phyloP scores from a whole-genome alignment of 371 early-diverging fungal species.

The Chytridium lagenaria region DNA sequence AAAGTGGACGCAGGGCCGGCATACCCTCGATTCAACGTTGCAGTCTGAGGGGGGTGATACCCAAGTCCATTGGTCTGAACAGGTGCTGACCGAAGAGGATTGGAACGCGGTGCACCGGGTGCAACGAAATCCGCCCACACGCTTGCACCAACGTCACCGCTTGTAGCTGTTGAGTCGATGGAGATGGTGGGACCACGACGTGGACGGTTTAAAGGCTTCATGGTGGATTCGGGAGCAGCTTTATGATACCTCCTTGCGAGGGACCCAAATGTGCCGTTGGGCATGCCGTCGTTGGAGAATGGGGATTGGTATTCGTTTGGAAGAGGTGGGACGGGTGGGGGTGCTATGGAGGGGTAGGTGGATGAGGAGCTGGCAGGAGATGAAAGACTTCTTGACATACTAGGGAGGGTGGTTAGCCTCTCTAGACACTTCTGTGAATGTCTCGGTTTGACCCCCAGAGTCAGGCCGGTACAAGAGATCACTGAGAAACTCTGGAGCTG shows the following conservation, averaged over 20 bases:
- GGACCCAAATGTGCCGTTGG: background rate
- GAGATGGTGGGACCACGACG: background rate
- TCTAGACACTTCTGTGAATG: no score
- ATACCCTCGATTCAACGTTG: background rate
- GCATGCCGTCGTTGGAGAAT: background rate
- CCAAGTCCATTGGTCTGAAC: background rate
- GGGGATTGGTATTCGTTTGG: background rate
- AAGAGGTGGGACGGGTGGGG: background rate
- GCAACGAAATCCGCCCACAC: slow-evolving; percentile 4
- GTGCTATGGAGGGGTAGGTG: background rate
- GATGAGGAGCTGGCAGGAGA: background rate
- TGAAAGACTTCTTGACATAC: background rate
- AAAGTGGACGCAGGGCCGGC: background rate
- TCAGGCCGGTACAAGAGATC: background rate
- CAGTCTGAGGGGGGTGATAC: background rate
- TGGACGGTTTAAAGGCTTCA: background rate
- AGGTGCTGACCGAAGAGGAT: background rate
- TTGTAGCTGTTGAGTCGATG: background rate
- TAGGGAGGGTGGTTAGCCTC: no score
- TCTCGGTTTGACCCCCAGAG: background rate
- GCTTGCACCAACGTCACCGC: background rate
- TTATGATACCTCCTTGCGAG: background rate
- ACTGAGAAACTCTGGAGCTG: background rate
- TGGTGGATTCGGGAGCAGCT: background rate
- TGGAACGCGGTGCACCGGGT: background rate